A percentile compares a stretch with the other conserved stretches of the same genome.
Conservation (phyloP, 192 early-diverging fungal genomes). For the Entomortierella parvispora region DNA sequence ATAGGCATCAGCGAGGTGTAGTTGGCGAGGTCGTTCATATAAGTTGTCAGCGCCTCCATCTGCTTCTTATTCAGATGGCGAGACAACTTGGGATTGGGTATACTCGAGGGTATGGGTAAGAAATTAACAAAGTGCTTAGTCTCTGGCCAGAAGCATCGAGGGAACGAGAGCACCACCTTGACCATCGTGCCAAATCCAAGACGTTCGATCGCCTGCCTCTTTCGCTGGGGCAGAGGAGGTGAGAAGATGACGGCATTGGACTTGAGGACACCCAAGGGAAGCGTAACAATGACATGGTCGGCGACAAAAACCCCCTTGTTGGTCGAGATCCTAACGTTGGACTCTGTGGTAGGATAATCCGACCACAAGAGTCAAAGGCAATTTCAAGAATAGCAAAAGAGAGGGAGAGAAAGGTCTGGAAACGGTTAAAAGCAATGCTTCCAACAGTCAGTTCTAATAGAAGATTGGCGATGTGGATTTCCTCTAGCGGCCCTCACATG, state of each 20-base stretch:
- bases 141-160: conserved; percentile 46
- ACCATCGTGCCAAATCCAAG: conserved; percentile 59
- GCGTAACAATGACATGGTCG: conserved; percentile 54
- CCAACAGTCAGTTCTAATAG: no score
- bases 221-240: conserved; percentile 50
- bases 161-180: conserved; percentile 49
- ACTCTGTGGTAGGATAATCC: no score
- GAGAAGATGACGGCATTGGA: conserved; percentile 39
- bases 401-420: conserved; percentile 7
- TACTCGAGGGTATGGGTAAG: conserved; percentile 37
- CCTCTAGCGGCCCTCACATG: no score
- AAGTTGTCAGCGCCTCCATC: conserved; percentile 33
- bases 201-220: conserved; percentile 43
- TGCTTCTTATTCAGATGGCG: conserved; percentile 44
- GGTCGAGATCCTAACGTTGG: conserved; percentile 37
- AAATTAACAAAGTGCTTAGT: conserved; percentile 51
- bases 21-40: conserved; percentile 46
- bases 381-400: not conserved
- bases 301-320: conserved; percentile 39
- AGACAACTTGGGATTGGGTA: conserved; percentile 34
- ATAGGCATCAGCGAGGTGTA: conserved; percentile 52
- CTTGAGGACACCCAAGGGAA: conserved; percentile 61
- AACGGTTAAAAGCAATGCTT: no score
- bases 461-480: no score
- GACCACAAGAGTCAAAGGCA: not conserved